These are phyloP conservation scores for Yarrowia sp. DNA, from an alignment of 805 yeast genomes.

Conservation along the genomic window DNA sequence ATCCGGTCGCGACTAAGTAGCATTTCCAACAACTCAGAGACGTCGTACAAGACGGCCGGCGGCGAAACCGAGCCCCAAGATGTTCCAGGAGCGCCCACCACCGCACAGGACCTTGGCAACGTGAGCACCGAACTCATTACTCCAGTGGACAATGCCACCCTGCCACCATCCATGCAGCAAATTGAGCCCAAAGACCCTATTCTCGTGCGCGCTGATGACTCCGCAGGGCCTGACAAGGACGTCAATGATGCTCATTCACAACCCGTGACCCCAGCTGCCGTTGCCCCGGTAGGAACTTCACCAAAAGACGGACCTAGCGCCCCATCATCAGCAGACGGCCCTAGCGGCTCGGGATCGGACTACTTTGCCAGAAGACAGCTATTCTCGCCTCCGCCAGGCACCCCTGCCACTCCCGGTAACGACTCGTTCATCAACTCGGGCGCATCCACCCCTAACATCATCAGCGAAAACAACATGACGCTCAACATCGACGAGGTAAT, in stretches of 20 bases:
- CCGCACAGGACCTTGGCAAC: background rate
- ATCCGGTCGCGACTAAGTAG: conserved; percentile 35
- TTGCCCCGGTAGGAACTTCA: background rate
- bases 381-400: conserved; percentile 19
- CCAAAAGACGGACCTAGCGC: background rate
- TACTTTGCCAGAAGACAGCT: conserved; percentile 28
- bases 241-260: background rate
- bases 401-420: conserved; percentile 14
- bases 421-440: conserved; percentile 8
- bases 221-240: background rate
- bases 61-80: conserved; percentile 22
- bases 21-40: conserved; percentile 30
- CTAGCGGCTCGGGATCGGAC: conserved; percentile 16
- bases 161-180: conserved; percentile 68
- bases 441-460: conserved; percentile 7
- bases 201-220: conserved; percentile 43
- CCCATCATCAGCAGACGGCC: background rate
- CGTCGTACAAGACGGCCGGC: conserved; percentile 30
- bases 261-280: conserved; percentile 6
- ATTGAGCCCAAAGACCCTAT: conserved; percentile 73
- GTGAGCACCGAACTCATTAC: background rate
- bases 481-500: conserved; percentile 80
- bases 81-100: conserved; percentile 1
- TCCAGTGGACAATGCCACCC: conserved; percentile 29
- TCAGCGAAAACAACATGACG: conserved; percentile 27